Evolutionary conservation across 208 protist genomes (phyloP).

Genomic region (Tetramitus jugosus): DNA sequence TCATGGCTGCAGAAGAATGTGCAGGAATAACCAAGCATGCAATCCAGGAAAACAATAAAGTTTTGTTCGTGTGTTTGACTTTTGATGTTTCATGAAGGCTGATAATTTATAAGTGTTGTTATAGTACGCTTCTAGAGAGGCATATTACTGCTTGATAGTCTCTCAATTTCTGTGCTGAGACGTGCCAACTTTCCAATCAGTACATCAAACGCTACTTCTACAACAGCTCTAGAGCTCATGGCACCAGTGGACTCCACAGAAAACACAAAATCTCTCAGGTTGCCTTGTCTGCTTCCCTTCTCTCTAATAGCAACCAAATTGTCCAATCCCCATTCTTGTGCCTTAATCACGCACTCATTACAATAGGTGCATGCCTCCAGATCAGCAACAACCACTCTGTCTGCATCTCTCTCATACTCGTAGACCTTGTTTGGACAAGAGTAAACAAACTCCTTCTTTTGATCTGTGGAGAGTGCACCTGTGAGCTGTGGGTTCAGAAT

Average conservation of each 20-base stretch:
- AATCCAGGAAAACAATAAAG: too few species aligned
- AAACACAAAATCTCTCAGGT: conserved; percentile 76
- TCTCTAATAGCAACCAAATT: conserved; percentile 64
- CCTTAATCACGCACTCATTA: conserved; percentile 70
- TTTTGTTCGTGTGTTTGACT: too few species aligned
- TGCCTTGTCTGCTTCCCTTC: conserved; percentile 52
- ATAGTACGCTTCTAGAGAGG: not conserved
- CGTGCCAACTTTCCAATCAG: not conserved
- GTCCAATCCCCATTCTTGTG: conserved; percentile 34
- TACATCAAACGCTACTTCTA: conserved; percentile 66
- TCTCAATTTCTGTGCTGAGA: not conserved
- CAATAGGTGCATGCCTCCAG: conserved; percentile 76
- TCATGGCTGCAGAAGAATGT: too few species aligned
- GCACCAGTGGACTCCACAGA: conserved; percentile 76
- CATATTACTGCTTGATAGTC: not conserved
- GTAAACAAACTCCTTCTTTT: conserved; percentile 64
- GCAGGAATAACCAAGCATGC: too few species aligned
- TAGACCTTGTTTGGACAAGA: conserved; percentile 79
- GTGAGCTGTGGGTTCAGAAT: conserved; percentile 72
- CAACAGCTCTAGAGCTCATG: conserved; percentile 65
- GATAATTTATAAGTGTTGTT: too few species aligned
- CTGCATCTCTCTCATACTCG: conserved; percentile 50
- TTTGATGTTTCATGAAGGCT: too few species aligned
- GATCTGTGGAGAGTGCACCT: conserved; percentile 50
- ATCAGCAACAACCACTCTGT: conserved; percentile 59